These are phyloP conservation scores for Tagetes patula DNA, from an alignment of 129 eudicot genomes.

Conservation along the genomic window DNA sequence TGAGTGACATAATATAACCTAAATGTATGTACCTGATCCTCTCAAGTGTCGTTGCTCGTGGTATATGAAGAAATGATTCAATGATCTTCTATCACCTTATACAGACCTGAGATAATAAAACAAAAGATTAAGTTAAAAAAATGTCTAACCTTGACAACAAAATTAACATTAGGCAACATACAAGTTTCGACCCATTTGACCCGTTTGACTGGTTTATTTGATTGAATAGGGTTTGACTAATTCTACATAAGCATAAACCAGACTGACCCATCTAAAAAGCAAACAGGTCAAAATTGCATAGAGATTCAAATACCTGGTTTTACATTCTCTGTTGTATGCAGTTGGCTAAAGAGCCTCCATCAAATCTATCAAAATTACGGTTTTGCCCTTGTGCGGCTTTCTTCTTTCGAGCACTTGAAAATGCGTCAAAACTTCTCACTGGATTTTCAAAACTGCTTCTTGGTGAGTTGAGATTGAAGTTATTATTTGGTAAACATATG, in stretches of 20 bases:
- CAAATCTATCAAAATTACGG: slow-evolving; percentile 41
- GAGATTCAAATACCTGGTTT: slow-evolving; percentile 40
- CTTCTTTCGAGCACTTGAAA: slow-evolving; percentile 25
- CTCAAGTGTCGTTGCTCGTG: slow-evolving; percentile 20
- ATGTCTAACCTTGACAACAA: not conserved
- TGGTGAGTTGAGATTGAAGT: slow-evolving; percentile 25
- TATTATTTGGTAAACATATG: slow-evolving; percentile 22
- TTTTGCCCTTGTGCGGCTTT: slow-evolving; percentile 29
- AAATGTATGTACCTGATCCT: slow-evolving; percentile 19
- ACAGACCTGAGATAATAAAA: slow-evolving; percentile 12
- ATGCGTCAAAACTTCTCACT: slow-evolving; percentile 32
- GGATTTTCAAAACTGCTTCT: slow-evolving; percentile 28
- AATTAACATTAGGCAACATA: not conserved
- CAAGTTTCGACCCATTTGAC: not conserved
- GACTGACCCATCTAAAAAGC: not conserved
- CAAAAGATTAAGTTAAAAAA: not conserved
- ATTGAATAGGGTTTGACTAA: not conserved
- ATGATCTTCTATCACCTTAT: slow-evolving; percentile 20
- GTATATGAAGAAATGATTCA: slow-evolving; percentile 23
- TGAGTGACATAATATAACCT: slow-evolving; percentile 17
- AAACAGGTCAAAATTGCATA: not conserved
- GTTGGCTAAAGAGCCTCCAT: slow-evolving; percentile 37
- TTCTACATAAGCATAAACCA: not conserved
- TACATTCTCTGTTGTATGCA: slow-evolving; percentile 40
- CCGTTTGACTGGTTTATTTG: not conserved